phyloP scores from a whole-genome alignment of 2,329 filamentous ascomycete genomes.

The Lecanicillium sp. region DNA sequence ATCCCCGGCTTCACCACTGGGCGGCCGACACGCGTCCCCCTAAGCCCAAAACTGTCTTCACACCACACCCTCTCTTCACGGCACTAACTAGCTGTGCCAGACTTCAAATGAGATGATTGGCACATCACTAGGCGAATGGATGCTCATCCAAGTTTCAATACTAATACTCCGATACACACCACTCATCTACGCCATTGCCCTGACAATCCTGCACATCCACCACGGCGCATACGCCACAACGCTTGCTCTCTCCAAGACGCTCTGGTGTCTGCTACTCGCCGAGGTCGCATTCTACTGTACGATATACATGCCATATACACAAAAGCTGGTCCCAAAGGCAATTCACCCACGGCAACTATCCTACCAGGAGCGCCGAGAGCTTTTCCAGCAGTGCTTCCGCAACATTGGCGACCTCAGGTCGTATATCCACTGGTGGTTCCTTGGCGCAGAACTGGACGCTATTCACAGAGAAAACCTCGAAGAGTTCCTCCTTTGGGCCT shows the following conservation, averaged over 20 bases:
- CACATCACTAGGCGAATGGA: constrained; percentile 27
- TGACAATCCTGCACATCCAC: constrained; percentile 18
- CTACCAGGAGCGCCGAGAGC: constrained; percentile 36
- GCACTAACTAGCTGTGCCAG: background rate
- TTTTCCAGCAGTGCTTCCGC: constrained; percentile 49
- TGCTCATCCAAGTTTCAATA: constrained; percentile 37
- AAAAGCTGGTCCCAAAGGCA: constrained; percentile 28
- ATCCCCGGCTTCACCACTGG: too few species aligned
- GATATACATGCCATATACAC: constrained; percentile 34
- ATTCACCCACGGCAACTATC: constrained; percentile 32
- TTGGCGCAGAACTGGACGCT: constrained; percentile 46
- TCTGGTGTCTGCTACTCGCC: constrained; percentile 20
- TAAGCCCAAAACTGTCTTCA: too few species aligned
- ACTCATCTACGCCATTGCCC: constrained; percentile 25
- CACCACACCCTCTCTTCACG: background rate
- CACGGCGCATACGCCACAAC: constrained; percentile 9
- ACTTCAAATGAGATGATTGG: constrained; percentile 23
- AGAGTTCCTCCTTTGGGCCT: constrained; percentile 61
- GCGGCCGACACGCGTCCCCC: background rate
- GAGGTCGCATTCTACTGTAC: constrained; percentile 34
- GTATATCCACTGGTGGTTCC: constrained; percentile 59
- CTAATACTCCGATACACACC: constrained; percentile 34
- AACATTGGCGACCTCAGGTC: constrained; percentile 45
- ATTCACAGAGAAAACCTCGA: constrained; percentile 60
- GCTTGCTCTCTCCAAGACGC: too few species aligned